These are phyloP conservation scores for Pyracantha coccinea DNA, from an alignment of 331 rosid species.

Conservation along the genomic window DNA sequence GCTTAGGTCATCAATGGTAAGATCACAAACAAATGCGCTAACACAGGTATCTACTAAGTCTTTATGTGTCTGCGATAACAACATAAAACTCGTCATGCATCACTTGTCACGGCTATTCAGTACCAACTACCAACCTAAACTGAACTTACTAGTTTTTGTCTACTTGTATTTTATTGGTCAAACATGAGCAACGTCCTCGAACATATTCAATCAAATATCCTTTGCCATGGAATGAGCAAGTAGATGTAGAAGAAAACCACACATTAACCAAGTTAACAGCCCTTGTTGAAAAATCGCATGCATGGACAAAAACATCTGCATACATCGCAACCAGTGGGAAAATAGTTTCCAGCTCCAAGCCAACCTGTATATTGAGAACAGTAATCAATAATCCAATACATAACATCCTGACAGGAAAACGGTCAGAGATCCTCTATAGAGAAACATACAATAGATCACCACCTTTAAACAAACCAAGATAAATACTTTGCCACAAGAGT, in stretches of 20 bases:
- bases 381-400: neutral
- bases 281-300: conserved; percentile 89
- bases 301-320: conserved; percentile 69
- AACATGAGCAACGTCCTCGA: neutral
- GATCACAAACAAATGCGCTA: conserved; percentile 75
- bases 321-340: conserved; percentile 72
- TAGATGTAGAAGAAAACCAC: conserved; percentile 6
- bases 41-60: conserved; percentile 63
- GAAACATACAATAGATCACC: neutral
- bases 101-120: neutral
- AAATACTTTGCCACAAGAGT: neutral
- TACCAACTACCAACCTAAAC: neutral
- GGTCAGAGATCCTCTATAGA: neutral
- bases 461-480: neutral
- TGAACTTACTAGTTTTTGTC: neutral
- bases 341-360: conserved; percentile 90
- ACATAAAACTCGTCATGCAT: conserved; percentile 3
- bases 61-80: conserved; percentile 55
- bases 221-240: neutral
- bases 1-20: conserved; percentile 75
- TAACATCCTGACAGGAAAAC: conserved; percentile 6
- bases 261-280: conserved; percentile 92
- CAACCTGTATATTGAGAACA: conserved; percentile 45
- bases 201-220: neutral
- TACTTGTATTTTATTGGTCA: neutral